A percentile compares a stretch with the other conserved stretches of the same genome.
Evolutionary conservation across 139 green algal species (phyloP).

Genomic region (Micractinium sp.): DNA sequence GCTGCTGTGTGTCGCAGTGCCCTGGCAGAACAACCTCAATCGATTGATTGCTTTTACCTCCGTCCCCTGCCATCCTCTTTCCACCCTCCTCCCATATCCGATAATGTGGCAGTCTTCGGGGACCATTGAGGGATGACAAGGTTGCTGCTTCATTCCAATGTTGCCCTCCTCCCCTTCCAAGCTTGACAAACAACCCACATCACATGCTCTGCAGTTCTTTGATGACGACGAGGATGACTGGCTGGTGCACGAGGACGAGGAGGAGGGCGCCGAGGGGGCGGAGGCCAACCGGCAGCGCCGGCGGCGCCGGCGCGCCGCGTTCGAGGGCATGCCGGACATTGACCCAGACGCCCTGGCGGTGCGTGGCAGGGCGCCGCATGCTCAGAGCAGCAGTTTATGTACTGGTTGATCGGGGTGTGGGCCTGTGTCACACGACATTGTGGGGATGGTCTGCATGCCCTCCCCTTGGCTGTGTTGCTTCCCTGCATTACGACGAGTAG

Average conservation of each 20-base stretch:
- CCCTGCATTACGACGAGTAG: too few relatives aligned
- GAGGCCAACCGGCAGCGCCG: constrained; percentile 27
- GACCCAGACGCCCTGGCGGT: constrained; percentile 62
- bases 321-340: constrained; percentile 42
- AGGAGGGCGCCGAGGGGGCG: constrained; percentile 38
- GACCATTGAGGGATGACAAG: too few relatives aligned
- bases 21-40: too few relatives aligned
- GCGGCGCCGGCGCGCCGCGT: constrained; percentile 7
- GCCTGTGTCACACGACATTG: too few relatives aligned
- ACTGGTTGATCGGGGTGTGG: too few relatives aligned
- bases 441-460: neutral
- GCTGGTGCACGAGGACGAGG: constrained; percentile 85
- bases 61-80: too few relatives aligned
- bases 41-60: too few relatives aligned
- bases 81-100: too few relatives aligned
- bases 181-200: neutral
- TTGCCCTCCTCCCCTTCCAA: neutral
- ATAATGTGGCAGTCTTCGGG: too few relatives aligned
- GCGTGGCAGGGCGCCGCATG: neutral
- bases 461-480: too few relatives aligned
- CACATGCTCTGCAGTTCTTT: constrained; percentile 27
- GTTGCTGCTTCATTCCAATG: neutral
- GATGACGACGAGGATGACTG: constrained; percentile 83
- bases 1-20: too few relatives aligned
- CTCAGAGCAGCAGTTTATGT: too few relatives aligned